Evolutionary conservation across 192 early-diverging fungal genomes (phyloP).

Genomic region (Entomortierella lignicola): DNA sequence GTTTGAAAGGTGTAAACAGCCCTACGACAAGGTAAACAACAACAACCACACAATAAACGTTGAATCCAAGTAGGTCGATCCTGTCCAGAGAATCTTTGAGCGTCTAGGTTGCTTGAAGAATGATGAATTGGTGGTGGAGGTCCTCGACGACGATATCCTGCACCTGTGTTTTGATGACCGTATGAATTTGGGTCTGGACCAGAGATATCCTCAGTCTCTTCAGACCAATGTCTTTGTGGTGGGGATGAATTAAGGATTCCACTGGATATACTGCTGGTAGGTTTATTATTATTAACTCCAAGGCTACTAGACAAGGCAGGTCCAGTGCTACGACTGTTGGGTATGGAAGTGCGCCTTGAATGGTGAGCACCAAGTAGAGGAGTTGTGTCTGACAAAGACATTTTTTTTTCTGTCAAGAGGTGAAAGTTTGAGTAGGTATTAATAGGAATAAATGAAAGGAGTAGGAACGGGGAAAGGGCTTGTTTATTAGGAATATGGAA

Average conservation of each 20-base stretch:
- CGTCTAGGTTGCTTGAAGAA: conserved; percentile 30
- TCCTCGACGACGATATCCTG: conserved; percentile 44
- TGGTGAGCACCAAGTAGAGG: conserved; percentile 33
- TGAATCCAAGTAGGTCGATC: conserved; percentile 36
- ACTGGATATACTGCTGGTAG: not conserved
- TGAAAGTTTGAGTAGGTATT: not conserved
- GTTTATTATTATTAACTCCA: not conserved
- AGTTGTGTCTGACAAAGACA: conserved; percentile 47
- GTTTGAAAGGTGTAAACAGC: not conserved
- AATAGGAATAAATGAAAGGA: not conserved
- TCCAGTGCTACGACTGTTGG: conserved; percentile 5
- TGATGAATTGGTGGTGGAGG: conserved; percentile 23
- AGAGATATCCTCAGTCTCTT: conserved; percentile 48
- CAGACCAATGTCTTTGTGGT: conserved; percentile 41
- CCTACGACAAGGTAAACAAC: conserved; percentile 36
- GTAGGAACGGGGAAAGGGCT: no score
- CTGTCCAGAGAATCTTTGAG: conserved; percentile 44
- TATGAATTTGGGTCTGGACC: conserved; percentile 40
- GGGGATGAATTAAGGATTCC: not conserved
- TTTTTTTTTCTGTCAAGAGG: conserved; percentile 1
- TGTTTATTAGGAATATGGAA: no score
- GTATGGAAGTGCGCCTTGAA: conserved; percentile 22
- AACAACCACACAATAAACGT: conserved; percentile 26
- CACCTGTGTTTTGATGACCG: conserved; percentile 43
- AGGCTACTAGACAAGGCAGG: not conserved